Evolutionary conservation across 768 basidiomycete genomes (phyloP), one percentile per base, ranked within the genome.

Genomic region (Agaricus subrufescens): DNA sequence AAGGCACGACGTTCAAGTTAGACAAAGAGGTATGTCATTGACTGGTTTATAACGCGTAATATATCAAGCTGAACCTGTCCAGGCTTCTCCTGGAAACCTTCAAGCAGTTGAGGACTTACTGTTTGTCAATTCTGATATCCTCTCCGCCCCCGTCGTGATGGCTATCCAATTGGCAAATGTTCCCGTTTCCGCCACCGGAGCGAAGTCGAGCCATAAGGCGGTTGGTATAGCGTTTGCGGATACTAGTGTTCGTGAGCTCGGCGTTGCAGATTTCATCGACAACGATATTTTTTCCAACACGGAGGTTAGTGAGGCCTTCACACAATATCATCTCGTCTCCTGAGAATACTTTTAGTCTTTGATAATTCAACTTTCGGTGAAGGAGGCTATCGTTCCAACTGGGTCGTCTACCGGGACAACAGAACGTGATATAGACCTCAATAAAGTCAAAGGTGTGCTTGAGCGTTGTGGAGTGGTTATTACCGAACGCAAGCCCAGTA

Each of bases 211-310:
- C 63, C 73, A 78, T 29, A 89, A 85, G 66, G 80, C 81, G 0
- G 78, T 99, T 25, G 96, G 94, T 1, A 75, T 94, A 11, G 95
- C 95, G 0, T 99, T 93, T 64, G 91, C 93, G 0, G 96, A 99
- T 69, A 90, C 93, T 0, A 91, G 87, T 58, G 75, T 84, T 6
- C 84, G 92, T 23, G 82, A 89, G 63, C 77, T 99, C 4, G 97
- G 97, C 0, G 87, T 95, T 0, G 80, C 90, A 11, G 94, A 98
- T 59, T 98, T 92, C 63, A 83, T 86, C 7, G 97, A 99, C 70
- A 96, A 94, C 62, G 97, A 98, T 58, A 74, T 94, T 14, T 98
- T 95, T 70, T 94, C 93, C 0, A 99, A 98, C 63, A 86, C 89
- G 3, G 96, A 99, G 79, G 96, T 93, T 57, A 42, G 71, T 54